Evolutionary conservation across 495 filamentous ascomycete genomes (phyloP), one percentile per base, ranked within the genome.

Genomic region (Ramalina intermedia): DNA sequence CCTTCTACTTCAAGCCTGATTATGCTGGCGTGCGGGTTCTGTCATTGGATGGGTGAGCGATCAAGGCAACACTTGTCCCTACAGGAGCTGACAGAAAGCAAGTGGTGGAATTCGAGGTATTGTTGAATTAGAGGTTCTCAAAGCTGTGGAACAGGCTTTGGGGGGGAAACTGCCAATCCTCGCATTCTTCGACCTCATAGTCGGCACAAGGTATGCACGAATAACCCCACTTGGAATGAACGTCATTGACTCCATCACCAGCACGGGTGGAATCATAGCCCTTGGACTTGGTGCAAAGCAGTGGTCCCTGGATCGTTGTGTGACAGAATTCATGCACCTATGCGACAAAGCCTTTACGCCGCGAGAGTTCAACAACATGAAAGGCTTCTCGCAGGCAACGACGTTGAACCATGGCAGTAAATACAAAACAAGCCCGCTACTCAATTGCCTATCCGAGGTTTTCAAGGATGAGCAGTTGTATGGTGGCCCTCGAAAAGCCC

Each of bases 241-340:
- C 6, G 4, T 39, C 14, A 6, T 2, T 4, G 2, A 6, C 2
- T 6, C 8, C 43, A 8, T 12, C 1, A n/a, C n/a, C 26, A 75
- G 74, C 43, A 72, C 72, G 13, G 74, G 78, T 0, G 73, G 75
- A n/a, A 68, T 81, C 48, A 71, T 81, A 43, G 72, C 75, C 1
- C 60, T 79, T 26, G 72, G 67, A 0, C 61, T 82, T 7, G 74
- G 67, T 4, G 64, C 69, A 16, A 64, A 73, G 44, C 61, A 67
- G 39, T 74, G 68, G 66, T 50, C 60, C 3, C 59, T 75, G 13
- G 55, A 64, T 1, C 48, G 60, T 2, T 70, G 66, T 49, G 64
- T 67, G 14, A 54, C 57, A 16, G 56, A 67, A 18, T 78, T 77
- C 49, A 61, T 58, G 35, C 52, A 58, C 2, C 49, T 74, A 12